Percentiles rank a stretch among this genome's conserved stretches.
Conservation (phyloP, 306 rosid genomes). For the Styphnolobium japonicum region DNA sequence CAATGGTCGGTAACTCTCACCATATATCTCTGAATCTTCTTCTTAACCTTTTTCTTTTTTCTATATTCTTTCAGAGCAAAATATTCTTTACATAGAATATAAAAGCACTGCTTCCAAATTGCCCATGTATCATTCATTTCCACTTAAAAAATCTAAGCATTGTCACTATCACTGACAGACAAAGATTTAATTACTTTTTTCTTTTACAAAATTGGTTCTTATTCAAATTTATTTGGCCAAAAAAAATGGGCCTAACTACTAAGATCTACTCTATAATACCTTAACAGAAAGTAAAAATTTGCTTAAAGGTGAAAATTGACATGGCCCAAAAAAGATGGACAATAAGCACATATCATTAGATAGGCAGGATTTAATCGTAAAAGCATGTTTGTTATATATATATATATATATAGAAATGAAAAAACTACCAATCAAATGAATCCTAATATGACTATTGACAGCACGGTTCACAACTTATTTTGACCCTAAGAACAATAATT, state of each 20-base stretch:
- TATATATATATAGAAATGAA: too few species aligned
- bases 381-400: background rate
- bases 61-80: too few species aligned
- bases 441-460: background rate
- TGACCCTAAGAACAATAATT: background rate
- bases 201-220: background rate
- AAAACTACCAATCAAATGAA: background rate
- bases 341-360: background rate
- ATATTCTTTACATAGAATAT: background rate
- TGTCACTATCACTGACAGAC: background rate
- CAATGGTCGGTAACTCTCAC: too few species aligned
- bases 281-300: background rate
- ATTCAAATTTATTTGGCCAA: background rate
- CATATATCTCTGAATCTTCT: too few species aligned
- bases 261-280: background rate
- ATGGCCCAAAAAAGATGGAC: background rate
- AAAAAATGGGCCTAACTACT: background rate
- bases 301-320: background rate
- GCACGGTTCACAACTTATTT: background rate
- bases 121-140: background rate
- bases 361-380: background rate
- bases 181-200: background rate
- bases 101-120: background rate
- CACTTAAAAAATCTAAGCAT: background rate
- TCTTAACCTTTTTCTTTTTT: too few species aligned